Base-by-base conservation (phyloP, 352 stramenopile species). In the Globisporangium irregulare region DNA sequence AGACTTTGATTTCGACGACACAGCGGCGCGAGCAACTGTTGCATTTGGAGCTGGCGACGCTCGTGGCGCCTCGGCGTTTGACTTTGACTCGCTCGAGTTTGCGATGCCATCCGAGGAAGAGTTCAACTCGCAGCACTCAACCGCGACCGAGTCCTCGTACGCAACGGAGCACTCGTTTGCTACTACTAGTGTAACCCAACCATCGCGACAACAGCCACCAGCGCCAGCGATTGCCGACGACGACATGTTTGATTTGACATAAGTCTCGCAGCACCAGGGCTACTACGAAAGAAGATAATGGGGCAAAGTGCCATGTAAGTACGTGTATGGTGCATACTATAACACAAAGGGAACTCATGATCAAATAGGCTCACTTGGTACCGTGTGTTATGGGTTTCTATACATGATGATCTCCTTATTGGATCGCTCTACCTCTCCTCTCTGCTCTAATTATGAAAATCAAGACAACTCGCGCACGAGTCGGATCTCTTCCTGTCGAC, bases 191-290 rank as follows among this genome's bases (percentile, higher is more conserved):
- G 15, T 61, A 36, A 50, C 65, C n/a, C 22, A 27, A 32, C 51
- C 9, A 6, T 32, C 51, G 51, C 51, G n/a, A 32, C 51, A 57
- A 25, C 22, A 57, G 51, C 22, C 51, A 4, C 51, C 51, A 32
- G n/a, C n/a, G 0, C 65, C 71, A n/a, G 62, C 69, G 32, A 64
- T 64, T 27, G 64, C 78, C 48, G 77, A 91, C 29, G 86, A 92
- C 43, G 86, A 91, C 50, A 75, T 81, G 64, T 86, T 92, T 50
- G 86, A 94, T 63, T 77, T 94, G 34, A 94, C 86, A 41, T 93
- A 85, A 68, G n/a, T 50, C 4, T 9, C 41, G 10, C 14, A 20
- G 41, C 8, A 48, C 4, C 41, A 48, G 41, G 41, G 14, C 41
- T 48, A n/a, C 41, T 6, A 48, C 41, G 41, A n/a, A 48, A 48